Evolutionary conservation across 345 rosid genomes (phyloP).

Genomic region (Eucalyptus sideroxylon): DNA sequence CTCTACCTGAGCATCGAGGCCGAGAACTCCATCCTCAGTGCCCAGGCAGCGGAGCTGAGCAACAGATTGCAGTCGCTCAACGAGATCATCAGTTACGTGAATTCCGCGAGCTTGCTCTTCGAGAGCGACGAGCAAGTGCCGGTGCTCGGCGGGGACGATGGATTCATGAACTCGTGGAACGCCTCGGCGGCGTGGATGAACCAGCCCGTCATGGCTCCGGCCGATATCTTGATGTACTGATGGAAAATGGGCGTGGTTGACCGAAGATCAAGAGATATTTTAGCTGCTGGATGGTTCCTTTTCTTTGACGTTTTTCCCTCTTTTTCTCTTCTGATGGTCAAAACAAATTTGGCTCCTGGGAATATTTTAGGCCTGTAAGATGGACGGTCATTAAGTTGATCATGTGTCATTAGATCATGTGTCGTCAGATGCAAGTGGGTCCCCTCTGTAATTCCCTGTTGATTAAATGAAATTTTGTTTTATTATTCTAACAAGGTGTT

Average conservation of each 20-base stretch:
- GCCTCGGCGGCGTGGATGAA: background rate
- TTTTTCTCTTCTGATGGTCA: background rate
- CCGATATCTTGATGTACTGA: conserved; percentile 1
- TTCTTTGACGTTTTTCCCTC: background rate
- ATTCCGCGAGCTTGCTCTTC: background rate
- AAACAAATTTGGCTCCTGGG: background rate
- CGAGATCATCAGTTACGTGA: conserved; percentile 6
- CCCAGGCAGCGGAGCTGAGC: conserved; percentile 23
- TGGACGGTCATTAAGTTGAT: background rate
- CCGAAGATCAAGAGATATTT: background rate
- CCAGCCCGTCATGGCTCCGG: background rate
- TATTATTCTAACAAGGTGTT: background rate
- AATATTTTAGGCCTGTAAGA: background rate
- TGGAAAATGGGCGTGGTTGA: background rate
- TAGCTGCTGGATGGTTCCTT: background rate
- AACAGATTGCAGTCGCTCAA: conserved; percentile 19
- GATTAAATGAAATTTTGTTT: background rate
- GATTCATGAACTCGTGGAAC: background rate
- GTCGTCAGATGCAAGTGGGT: background rate
- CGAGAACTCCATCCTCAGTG: conserved; percentile 24
- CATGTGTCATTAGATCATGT: background rate
- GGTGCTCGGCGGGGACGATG: background rate
- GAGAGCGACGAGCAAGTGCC: background rate
- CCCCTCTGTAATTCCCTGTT: background rate
- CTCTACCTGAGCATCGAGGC: conserved; percentile 11